A percentile compares a stretch with the other conserved stretches of the same genome.
phyloP scores from a whole-genome alignment of 371 early-diverging fungal genomes.

The Choanephora cucurbitarum region DNA sequence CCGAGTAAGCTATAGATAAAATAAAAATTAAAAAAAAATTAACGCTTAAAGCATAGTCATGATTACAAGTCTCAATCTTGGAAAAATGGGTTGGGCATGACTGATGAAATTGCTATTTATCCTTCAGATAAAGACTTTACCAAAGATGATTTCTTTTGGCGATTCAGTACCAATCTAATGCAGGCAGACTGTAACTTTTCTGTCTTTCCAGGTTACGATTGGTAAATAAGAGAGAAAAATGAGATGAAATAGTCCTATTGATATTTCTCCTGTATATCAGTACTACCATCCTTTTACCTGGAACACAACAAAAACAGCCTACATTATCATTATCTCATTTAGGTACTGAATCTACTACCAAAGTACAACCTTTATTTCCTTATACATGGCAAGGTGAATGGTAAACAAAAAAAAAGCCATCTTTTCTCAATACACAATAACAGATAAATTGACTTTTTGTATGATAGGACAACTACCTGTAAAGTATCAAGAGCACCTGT shows the following conservation, averaged over 20 bases:
- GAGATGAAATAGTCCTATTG: conserved; percentile 1
- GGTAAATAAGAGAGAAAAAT: conserved; percentile 27
- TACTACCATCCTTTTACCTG: conserved; percentile 28
- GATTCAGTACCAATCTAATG: conserved; percentile 46
- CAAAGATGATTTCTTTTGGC: conserved; percentile 59
- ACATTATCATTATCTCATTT: conserved; percentile 49
- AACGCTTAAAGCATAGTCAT: background rate
- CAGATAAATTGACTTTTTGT: background rate
- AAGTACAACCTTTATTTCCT: conserved; percentile 52
- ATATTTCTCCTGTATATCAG: conserved; percentile 7
- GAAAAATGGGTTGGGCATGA: conserved; percentile 67
- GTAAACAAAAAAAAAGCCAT: conserved; percentile 18
- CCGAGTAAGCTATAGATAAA: conserved; percentile 11
- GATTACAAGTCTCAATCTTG: conserved; percentile 41
- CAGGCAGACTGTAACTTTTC: conserved; percentile 53
- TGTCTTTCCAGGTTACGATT: conserved; percentile 61
- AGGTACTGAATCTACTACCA: conserved; percentile 43
- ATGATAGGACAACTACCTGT: conserved; percentile 38
- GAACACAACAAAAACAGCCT: conserved; percentile 3
- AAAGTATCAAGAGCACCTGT: conserved; percentile 45
- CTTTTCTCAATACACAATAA: no score
- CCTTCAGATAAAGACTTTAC: conserved; percentile 45
- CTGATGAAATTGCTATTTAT: conserved; percentile 56
- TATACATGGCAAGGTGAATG: conserved; percentile 60
- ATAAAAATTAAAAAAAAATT: background rate